These are phyloP conservation scores for Sphaerulina musiva DNA, from an alignment of 2,329 filamentous ascomycete species.

Conservation along the genomic window DNA sequence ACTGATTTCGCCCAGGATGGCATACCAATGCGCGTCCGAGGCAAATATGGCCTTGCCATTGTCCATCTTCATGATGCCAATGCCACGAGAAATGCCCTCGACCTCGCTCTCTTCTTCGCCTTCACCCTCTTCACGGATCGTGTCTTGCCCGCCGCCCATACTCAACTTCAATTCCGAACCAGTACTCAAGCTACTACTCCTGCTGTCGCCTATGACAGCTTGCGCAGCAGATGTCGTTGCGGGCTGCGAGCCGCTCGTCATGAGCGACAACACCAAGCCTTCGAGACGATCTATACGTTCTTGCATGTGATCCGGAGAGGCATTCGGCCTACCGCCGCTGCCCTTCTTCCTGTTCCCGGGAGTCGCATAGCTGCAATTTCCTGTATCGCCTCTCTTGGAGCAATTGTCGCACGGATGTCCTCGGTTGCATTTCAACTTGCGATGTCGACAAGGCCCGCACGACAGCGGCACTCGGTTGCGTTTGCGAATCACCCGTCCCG, in stretches of 20 bases:
- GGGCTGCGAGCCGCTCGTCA: conserved; percentile 69
- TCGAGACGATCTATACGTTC: conserved; percentile 94
- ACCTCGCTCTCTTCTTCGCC: conserved; percentile 56
- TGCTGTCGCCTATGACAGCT: conserved; percentile 46
- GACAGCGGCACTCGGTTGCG: conserved; percentile 87
- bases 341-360: conserved; percentile 65
- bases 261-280: conserved; percentile 82
- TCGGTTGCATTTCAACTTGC: conserved; percentile 97
- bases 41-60: conserved; percentile 45
- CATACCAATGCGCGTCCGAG: conserved; percentile 49
- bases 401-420: conserved; percentile 90
- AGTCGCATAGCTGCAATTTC: conserved; percentile 76
- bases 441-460: conserved; percentile 81
- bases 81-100: conserved; percentile 45
- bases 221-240: conserved; percentile 52
- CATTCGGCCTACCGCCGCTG: conserved; percentile 28
- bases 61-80: conserved; percentile 49
- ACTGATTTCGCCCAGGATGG: conserved; percentile 59
- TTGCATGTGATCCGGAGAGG: conserved; percentile 89
- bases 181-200: conserved; percentile 36
- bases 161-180: conserved; percentile 42
- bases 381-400: conserved; percentile 73
- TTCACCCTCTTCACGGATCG: conserved; percentile 47
- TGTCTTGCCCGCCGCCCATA: conserved; percentile 54
- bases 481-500: conserved; percentile 70